Evolutionary conservation across 2,329 filamentous ascomycete genomes (phyloP), one percentile per base, ranked within the genome.

Genomic region (Elsinoe australis): DNA sequence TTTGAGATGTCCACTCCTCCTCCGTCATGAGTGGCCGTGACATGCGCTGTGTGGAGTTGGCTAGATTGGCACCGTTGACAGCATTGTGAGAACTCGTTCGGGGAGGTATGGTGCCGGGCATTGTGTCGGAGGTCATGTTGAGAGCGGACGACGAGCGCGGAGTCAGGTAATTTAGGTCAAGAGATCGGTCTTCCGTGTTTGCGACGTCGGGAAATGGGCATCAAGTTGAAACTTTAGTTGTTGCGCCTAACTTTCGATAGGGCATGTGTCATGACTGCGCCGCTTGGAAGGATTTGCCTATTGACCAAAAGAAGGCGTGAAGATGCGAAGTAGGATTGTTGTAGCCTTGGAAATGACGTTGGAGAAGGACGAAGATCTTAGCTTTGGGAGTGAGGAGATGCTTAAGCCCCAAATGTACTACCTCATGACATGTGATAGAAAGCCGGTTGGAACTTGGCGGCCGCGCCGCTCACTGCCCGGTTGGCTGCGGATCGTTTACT

Each of bases 31-130:
- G 21, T 24, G 33, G 31, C 39, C 24, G 44, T 41, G 28, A 49
- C 41, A 33, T 36, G 8, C 48, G 36, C 12, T 48, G 45, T 38
- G 45, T 36, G 5, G 45, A 39, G 15, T 31, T 48, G 15, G 38
- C 36, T 24, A 35, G 28, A 10, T 18, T 29, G n/a, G 29, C 28
- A 29, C 48, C 48, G 22, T 50, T 50, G 22, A 50, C 39, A 10
- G 49, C 39, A 14, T 53, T 47, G 33, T 21, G 32, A 14, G 51
- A 49, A 24, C 28, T 44, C 31, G 46, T 51, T 38, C 39, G 44
- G n/a, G 49, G 38, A n/a, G 52, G 42, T n/a, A 51, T 53, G 17
- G 52, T 41, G 32, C 51, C 48, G 26, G 51, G 51, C 19, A 53
- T 41, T 41, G 49, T 31, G 46, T 53, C 51, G 33, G 47, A 49